Evolutionary conservation across 1,139 yeast species (phyloP).

Genomic region (Kodamaea anthophila): DNA sequence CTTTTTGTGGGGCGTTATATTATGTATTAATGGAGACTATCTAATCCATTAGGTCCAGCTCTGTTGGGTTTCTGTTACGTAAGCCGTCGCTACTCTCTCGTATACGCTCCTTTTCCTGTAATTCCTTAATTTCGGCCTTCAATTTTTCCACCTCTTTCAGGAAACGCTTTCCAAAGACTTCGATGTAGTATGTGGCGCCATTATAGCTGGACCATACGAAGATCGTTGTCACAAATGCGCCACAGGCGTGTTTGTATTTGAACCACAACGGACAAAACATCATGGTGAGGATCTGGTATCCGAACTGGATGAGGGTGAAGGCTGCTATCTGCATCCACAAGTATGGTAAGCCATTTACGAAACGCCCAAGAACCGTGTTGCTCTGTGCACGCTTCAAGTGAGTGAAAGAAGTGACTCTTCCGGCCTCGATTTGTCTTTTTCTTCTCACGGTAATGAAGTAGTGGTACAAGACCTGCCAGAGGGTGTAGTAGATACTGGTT

Average conservation of each 20-base stretch:
- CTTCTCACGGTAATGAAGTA: conserved; percentile 82
- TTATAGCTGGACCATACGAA: conserved; percentile 79
- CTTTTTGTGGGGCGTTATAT: no score
- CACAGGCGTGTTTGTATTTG: conserved; percentile 59
- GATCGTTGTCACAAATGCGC: conserved; percentile 61
- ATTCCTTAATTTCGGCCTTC: conserved; percentile 57
- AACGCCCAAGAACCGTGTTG: conserved; percentile 59
- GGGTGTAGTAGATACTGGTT: conserved; percentile 77
- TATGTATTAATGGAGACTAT: no score
- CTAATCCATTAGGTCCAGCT: no score
- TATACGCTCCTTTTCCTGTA: conserved; percentile 17
- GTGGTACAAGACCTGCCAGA: conserved; percentile 92
- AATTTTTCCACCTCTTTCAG: conserved; percentile 75
- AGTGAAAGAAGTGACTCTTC: conserved; percentile 84
- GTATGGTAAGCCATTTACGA: conserved; percentile 78
- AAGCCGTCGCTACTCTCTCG: conserved; percentile 1
- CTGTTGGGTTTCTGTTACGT: background rate
- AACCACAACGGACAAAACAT: conserved; percentile 84
- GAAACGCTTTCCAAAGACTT: conserved; percentile 80
- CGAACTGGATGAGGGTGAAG: conserved; percentile 80
- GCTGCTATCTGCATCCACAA: conserved; percentile 78
- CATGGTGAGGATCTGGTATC: conserved; percentile 87
- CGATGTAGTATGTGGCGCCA: conserved; percentile 93
- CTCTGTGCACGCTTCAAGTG: conserved; percentile 70
- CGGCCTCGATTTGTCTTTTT: conserved; percentile 76